Evolutionary conservation across 495 filamentous ascomycete species (phyloP).

Genomic region (Aspergillus sclerotioniger): DNA sequence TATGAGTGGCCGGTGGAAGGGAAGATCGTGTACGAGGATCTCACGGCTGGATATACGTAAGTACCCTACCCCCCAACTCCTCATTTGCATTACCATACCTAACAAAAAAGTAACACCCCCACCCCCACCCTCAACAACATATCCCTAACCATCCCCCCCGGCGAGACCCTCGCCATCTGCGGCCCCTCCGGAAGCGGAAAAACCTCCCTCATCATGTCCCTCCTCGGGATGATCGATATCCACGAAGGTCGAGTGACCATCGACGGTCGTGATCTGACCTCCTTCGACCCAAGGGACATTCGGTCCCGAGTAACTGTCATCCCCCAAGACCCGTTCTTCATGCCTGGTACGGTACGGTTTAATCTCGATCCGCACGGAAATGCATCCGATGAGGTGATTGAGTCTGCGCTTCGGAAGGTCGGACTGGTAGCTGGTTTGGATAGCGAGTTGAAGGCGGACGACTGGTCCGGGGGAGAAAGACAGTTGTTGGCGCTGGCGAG

Average conservation of each 20-base stretch:
- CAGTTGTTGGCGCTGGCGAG: constrained; percentile 25
- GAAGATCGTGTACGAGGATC: constrained; percentile 22
- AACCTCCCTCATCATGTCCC: constrained; percentile 16
- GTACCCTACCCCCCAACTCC: neutral
- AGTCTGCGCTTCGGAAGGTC: constrained; percentile 22
- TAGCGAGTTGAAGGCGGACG: constrained; percentile 16
- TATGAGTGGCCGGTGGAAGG: constrained; percentile 31
- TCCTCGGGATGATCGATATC: constrained; percentile 14
- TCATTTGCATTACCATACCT: neutral
- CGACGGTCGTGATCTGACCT: constrained; percentile 22
- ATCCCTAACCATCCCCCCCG: constrained; percentile 22
- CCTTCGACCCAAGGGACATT: constrained; percentile 9
- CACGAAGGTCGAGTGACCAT: constrained; percentile 11
- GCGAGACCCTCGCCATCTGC: constrained; percentile 38
- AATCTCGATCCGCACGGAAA: constrained; percentile 28
- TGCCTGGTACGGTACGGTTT: constrained; percentile 27
- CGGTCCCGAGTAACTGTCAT: constrained; percentile 28
- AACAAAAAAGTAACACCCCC: neutral
- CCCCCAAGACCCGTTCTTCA: constrained; percentile 32
- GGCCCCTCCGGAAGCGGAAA: constrained; percentile 40
- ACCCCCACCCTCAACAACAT: constrained; percentile 19
- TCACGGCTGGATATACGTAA: constrained; percentile 22
- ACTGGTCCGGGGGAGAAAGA: constrained; percentile 39
- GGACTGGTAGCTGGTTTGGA: constrained; percentile 15
- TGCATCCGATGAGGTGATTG: constrained; percentile 16